Evolutionary conservation across 2,329 filamentous ascomycete genomes (phyloP).

Genomic region (Fusarium albidum): DNA sequence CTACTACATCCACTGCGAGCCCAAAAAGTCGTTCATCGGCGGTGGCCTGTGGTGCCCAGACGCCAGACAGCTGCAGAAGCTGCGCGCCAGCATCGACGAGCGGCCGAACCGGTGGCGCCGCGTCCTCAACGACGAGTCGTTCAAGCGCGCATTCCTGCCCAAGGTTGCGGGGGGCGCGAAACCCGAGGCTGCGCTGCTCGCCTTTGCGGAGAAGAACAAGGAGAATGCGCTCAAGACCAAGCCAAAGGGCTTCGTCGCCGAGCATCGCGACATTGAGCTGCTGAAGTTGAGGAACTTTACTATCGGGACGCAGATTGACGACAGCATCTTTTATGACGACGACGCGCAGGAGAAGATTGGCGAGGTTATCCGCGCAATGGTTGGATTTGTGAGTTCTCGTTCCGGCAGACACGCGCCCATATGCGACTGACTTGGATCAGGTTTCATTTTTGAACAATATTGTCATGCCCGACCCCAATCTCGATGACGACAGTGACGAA

Average conservation of each 20-base stretch:
- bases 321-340: constrained; percentile 68
- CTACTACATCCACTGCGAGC: constrained; percentile 88
- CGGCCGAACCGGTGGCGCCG: constrained; percentile 74
- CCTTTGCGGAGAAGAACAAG: constrained; percentile 75
- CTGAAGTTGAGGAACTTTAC: constrained; percentile 84
- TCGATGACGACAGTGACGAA: constrained; percentile 52
- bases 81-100: constrained; percentile 80
- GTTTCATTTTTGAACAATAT: constrained; percentile 76
- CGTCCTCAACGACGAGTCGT: constrained; percentile 66
- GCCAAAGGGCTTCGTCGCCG: constrained; percentile 81
- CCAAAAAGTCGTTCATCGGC: constrained; percentile 75
- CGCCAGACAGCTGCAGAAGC: constrained; percentile 66
- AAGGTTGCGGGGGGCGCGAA: constrained; percentile 43
- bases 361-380: constrained; percentile 72
- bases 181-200: constrained; percentile 66
- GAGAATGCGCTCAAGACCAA: constrained; percentile 83
- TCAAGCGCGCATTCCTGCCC: constrained; percentile 72
- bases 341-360: constrained; percentile 72
- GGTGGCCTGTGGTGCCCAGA: constrained; percentile 87
- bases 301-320: constrained; percentile 71
- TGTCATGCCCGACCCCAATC: constrained; percentile 73
- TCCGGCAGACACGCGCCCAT: too few species aligned
- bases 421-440: constrained; percentile 50
- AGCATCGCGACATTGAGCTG: constrained; percentile 81
- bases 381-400: constrained; percentile 74